Evolutionary conservation across 129 eudicot species (phyloP), one percentile per base, ranked within the genome.

Genomic region (Flaveria trinervia): DNA sequence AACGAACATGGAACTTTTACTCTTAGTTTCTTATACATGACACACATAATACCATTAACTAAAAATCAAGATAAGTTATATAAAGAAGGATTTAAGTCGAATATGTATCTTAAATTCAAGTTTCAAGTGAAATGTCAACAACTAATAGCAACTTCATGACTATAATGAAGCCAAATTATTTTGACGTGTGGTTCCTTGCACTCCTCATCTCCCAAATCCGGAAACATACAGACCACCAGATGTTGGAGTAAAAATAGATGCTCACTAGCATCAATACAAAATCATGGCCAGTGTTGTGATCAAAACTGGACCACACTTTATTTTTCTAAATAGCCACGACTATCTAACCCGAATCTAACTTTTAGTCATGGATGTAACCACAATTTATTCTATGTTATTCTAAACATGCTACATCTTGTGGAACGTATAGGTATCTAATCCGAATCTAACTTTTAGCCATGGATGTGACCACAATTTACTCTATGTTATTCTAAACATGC

Each of bases 171-270:
- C 39, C 39, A 66, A 14, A 48, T 69, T 75, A 54, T 44, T 45
- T 13, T 15, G 46, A 49, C 45, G 70, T 43, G 70, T 69, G 70
- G 48, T 44, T 44, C 36, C 13, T 69, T 59, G 70, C 62, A 69
- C 41, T 69, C 69, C 69, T 69, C 61, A 69, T 45, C 70, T 56
- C 76, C 76, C 70, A 78, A 57, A 78, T 78, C 82, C 7, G 62
- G 70, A 69, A 56, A 57, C 68, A 70, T 70, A 70, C 28, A 10
- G 49, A 56, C 62, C 76, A 78, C 59, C 51, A 44, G 51, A 25
- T 69, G 76, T 55, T 69, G 15, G 76, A 78, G 59, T 78, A 78
- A 69, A 69, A 70, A 78, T 69, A 70, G 81, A 49, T 78, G 61
- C 73, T 78, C 60, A 43, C 18, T 30, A 69, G 69, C 75, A 59